A percentile compares a stretch with the other conserved stretches of the same genome.
These are phyloP conservation scores for Terana coerulea DNA, from an alignment of 768 basidiomycete genomes.

Conservation along the genomic window DNA sequence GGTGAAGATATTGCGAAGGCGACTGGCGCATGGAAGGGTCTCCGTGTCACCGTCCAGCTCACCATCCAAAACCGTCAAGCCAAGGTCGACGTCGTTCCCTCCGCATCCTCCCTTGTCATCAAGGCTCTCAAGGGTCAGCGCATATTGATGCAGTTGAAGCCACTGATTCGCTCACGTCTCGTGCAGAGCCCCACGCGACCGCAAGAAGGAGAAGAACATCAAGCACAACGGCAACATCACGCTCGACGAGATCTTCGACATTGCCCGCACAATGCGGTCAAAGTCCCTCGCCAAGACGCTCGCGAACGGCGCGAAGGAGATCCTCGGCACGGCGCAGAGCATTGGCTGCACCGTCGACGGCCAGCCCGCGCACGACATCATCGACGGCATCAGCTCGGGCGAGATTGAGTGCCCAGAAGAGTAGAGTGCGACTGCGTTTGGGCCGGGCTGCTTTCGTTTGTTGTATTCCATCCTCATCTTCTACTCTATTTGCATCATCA, in stretches of 20 bases:
- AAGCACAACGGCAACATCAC: conserved; percentile 95
- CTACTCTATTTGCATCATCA: conserved; percentile 9
- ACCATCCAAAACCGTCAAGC: conserved; percentile 99
- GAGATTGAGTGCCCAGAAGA: conserved; percentile 85
- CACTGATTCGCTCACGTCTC: background rate
- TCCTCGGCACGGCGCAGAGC: conserved; percentile 95
- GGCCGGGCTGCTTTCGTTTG: conserved; percentile 16
- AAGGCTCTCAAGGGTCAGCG: conserved; percentile 93
- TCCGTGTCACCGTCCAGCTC: conserved; percentile 97
- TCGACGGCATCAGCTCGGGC: conserved; percentile 80
- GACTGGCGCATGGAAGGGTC: conserved; percentile 97
- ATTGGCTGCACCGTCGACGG: conserved; percentile 97
- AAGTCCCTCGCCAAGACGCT: conserved; percentile 94
- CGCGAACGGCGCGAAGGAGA: conserved; percentile 91
- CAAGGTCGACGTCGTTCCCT: conserved; percentile 92
- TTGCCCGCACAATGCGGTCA: conserved; percentile 92
- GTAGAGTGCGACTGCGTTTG: conserved; percentile 36
- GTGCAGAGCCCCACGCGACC: conserved; percentile 95
- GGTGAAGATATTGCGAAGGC: conserved; percentile 99
- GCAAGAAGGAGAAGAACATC: conserved; percentile 99
- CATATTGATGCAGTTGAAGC: conserved; percentile 7
- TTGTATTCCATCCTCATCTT: conserved; percentile 10
- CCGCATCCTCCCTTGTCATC: conserved; percentile 96
- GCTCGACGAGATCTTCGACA: conserved; percentile 90
- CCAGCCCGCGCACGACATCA: conserved; percentile 87